Conservation (phyloP, 1,139 yeast species). For the Diutina neorugosa region DNA sequence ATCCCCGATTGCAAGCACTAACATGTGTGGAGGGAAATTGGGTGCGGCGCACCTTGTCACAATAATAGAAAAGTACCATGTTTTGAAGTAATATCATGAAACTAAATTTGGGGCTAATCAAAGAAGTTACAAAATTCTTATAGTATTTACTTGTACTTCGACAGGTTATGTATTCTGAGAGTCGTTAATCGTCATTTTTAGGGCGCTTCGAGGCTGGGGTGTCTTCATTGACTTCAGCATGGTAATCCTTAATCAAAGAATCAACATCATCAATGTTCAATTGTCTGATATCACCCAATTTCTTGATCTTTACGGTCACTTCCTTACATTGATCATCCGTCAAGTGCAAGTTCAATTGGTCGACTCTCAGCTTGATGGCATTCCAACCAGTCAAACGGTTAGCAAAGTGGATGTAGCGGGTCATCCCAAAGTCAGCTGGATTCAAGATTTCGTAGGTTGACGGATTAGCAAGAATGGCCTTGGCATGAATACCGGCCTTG, state of each 20-base stretch:
- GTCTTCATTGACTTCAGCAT: conserved; percentile 33
- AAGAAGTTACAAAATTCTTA: neutral
- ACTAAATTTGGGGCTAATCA: neutral
- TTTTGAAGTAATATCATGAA: neutral
- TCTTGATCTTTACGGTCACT: conserved; percentile 85
- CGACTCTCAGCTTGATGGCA: conserved; percentile 96
- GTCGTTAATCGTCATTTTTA: neutral
- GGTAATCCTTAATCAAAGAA: conserved; percentile 89
- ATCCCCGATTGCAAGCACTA: conserved; percentile 85
- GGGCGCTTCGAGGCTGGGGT: neutral
- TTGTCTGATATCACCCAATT: conserved; percentile 90
- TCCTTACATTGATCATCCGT: conserved; percentile 93
- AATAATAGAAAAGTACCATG: neutral
- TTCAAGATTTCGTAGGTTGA: conserved; percentile 93
- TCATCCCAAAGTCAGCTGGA: conserved; percentile 90
- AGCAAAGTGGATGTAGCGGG: conserved; percentile 94
- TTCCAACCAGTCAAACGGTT: conserved; percentile 98
- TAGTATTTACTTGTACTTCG: neutral
- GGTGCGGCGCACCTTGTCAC: neutral
- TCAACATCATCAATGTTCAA: conserved; percentile 95
- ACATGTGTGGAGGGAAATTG: conserved; percentile 30
- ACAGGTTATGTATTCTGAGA: neutral
- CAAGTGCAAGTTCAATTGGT: conserved; percentile 82
- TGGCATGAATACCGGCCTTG: conserved; percentile 99
- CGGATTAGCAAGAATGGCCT: conserved; percentile 96